Evolutionary conservation across 768 basidiomycete species (phyloP), one percentile per base, ranked within the genome.

Genomic region (Sporobolomyces phaffii): DNA sequence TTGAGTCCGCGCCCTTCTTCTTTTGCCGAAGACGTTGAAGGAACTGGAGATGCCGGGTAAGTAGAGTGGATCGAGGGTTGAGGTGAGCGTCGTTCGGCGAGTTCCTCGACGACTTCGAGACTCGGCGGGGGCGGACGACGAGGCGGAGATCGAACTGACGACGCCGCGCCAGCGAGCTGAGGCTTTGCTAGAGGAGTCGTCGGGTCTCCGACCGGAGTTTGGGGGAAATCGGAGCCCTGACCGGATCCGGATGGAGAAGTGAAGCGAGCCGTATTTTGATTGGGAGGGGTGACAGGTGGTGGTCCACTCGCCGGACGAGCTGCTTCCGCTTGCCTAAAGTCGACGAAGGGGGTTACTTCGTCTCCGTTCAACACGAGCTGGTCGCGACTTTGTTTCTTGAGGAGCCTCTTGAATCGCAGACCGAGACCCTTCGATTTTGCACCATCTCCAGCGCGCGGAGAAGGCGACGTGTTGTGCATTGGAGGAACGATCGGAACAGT

Each of bases 261-360:
- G 65, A 71, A 71, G 3, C 36, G 52, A 14, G 60, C 38, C 15
- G 24, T 22, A 7, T 47, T 18, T 18, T 66, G 65, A 26, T 61
- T 59, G 22, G 70, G 70, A 7, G 70, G 70, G 0, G 70, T 67
- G 53, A 67, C 20, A 1, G 58, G 61, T 9, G 51, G 33, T 24
- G 52, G 40, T 2, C 22, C 40, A 7, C 5, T 29, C 3, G 26
- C 2, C 40, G 56, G 2, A 3, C 36, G 40, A 28, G 40, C 26
- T 22, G 24, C 17, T 14, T 52, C 60, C 36, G 34, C 1, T 3
- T 54, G 11, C 6, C 22, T 31, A 14, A 33, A 38, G 45, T 62
- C 60, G 56, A 63, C 61, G 51, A 70, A 70, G 4, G 69, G 69
- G 8, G 69, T 70, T 26, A 70, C 34, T 58, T 70, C 69, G 61